These are phyloP conservation scores for Solanum chaucha DNA, from an alignment of 257 asterid genomes.

Conservation along the genomic window DNA sequence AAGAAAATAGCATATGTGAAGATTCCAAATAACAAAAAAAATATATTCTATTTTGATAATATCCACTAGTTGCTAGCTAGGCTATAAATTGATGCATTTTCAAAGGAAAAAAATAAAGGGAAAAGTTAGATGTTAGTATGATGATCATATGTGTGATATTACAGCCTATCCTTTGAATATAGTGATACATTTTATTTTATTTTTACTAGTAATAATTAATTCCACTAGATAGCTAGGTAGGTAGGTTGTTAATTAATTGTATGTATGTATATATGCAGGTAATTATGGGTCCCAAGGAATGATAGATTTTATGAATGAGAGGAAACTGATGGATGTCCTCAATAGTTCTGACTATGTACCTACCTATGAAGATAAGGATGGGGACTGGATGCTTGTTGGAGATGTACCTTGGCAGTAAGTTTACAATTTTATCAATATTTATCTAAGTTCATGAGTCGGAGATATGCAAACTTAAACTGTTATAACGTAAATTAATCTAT, in stretches of 20 bases:
- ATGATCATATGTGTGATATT: not conserved
- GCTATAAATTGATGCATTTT: not conserved
- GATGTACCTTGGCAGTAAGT: slow-evolving; percentile 54
- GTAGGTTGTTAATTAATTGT: not conserved
- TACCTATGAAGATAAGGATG: slow-evolving; percentile 52
- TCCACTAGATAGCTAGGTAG: not conserved
- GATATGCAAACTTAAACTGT: not conserved
- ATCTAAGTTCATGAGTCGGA: not conserved
- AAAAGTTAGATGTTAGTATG: not conserved
- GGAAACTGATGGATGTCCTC: slow-evolving; percentile 43
- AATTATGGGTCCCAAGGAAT: slow-evolving; percentile 35
- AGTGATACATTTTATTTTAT: not conserved
- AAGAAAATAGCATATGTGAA: not conserved
- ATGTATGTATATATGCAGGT: slow-evolving; percentile 12
- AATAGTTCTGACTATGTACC: slow-evolving; percentile 47
- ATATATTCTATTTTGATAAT: not conserved
- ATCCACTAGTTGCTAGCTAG: not conserved
- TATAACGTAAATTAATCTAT: not conserved
- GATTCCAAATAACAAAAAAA: not conserved
- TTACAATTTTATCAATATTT: not conserved
- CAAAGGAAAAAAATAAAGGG: not conserved
- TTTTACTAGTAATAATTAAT: not conserved
- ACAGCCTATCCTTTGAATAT: not conserved
- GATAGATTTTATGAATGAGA: slow-evolving; percentile 44
- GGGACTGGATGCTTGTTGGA: slow-evolving; percentile 56